Percentiles rank a stretch among this genome's conserved stretches.
Evolutionary conservation across 2,329 filamentous ascomycete species (phyloP).

Genomic region (Massarina eburnea): DNA sequence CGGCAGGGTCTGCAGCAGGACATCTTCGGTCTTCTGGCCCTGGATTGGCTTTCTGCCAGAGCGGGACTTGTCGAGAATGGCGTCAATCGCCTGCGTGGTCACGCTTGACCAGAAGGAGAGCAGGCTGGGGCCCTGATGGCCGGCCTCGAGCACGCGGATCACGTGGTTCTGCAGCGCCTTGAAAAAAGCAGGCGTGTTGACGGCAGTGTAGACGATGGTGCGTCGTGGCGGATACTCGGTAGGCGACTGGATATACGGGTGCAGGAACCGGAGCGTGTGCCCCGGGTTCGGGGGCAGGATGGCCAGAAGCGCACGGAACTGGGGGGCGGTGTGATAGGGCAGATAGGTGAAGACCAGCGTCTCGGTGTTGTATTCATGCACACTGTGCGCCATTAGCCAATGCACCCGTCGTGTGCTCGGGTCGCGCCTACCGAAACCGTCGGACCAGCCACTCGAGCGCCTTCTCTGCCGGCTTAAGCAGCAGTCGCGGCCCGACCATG

Average conservation of each 20-base stretch:
- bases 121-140: conserved; percentile 74
- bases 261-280: conserved; percentile 76
- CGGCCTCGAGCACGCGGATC: conserved; percentile 69
- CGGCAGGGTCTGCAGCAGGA: conserved; percentile 68
- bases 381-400: conserved; percentile 52
- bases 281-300: conserved; percentile 79
- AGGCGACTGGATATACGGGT: conserved; percentile 79
- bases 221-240: conserved; percentile 73
- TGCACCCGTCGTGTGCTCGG: conserved; percentile 10
- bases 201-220: conserved; percentile 80
- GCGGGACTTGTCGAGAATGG: conserved; percentile 74
- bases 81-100: conserved; percentile 80
- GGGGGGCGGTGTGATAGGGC: conserved; percentile 84
- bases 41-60: conserved; percentile 78
- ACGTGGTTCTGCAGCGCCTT: conserved; percentile 76
- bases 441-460: conserved; percentile 93
- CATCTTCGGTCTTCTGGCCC: conserved; percentile 75
- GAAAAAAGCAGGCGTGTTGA: conserved; percentile 76
- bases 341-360: conserved; percentile 82
- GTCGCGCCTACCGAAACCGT: conserved; percentile 73
- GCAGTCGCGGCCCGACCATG: conserved; percentile 72
- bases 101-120: conserved; percentile 91
- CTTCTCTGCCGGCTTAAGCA: conserved; percentile 86
- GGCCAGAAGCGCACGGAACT: conserved; percentile 82
- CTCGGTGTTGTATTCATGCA: conserved; percentile 87